Conservation (phyloP, 768 basidiomycete genomes). For the Auriscalpium microsporum region DNA sequence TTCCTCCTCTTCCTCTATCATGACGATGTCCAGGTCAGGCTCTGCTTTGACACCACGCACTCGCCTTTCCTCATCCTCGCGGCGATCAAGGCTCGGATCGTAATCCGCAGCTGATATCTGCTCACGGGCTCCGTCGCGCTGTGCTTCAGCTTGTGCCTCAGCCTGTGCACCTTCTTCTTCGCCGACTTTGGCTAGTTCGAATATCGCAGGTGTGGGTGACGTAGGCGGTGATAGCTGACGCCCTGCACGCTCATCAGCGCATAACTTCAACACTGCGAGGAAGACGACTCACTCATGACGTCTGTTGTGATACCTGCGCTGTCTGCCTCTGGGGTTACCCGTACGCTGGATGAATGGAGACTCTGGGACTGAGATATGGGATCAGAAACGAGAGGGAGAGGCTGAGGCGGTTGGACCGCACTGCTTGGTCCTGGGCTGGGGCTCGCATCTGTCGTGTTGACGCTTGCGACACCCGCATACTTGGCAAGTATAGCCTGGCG, state of each 20-base stretch:
- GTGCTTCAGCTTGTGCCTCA: slow-evolving; percentile 36
- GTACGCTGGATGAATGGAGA: slow-evolving; percentile 25
- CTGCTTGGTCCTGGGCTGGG: slow-evolving; percentile 60
- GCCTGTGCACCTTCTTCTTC: slow-evolving; percentile 41
- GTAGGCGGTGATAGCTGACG: slow-evolving; percentile 43
- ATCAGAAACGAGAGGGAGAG: slow-evolving; percentile 55
- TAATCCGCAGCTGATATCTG: slow-evolving; percentile 92
- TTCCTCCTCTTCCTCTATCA: slow-evolving; percentile 46
- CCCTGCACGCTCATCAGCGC: neutral
- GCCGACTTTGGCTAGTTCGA: slow-evolving; percentile 61
- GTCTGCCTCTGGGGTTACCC: slow-evolving; percentile 3
- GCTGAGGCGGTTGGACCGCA: slow-evolving; percentile 66
- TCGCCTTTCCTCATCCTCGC: slow-evolving; percentile 75
- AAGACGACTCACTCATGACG: neutral
- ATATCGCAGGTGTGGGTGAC: slow-evolving; percentile 49
- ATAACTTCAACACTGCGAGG: neutral
- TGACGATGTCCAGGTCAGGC: slow-evolving; percentile 35
- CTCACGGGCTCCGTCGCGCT: slow-evolving; percentile 38
- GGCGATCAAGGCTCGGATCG: slow-evolving; percentile 73
- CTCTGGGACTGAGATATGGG: slow-evolving; percentile 48
- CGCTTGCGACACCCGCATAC: slow-evolving; percentile 44
- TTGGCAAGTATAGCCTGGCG: slow-evolving; percentile 78
- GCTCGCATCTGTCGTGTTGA: slow-evolving; percentile 26
- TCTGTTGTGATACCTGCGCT: neutral
- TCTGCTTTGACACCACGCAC: slow-evolving; percentile 37